A percentile compares a stretch with the other conserved stretches of the same genome.
These are phyloP conservation scores for Gynochthodes officinalis DNA, from an alignment of 257 asterid genomes.

Conservation along the genomic window DNA sequence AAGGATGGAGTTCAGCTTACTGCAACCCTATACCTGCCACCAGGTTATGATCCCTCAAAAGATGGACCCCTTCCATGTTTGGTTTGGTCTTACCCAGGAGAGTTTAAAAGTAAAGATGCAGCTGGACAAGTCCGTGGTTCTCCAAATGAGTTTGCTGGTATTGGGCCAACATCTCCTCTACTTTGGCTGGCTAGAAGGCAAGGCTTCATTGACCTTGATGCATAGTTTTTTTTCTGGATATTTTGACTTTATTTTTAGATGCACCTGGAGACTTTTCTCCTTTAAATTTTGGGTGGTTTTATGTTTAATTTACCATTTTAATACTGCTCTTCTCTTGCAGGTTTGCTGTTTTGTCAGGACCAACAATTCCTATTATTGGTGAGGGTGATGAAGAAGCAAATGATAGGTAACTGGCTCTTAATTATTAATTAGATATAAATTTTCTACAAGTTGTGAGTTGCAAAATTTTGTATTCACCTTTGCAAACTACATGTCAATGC, in stretches of 20 bases:
- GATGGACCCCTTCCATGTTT: constrained; percentile 99
- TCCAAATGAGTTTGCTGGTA: constrained; percentile 96
- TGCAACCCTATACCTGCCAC: constrained; percentile 91
- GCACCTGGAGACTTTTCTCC: constrained; percentile 13
- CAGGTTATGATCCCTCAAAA: constrained; percentile 73
- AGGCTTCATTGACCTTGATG: constrained; percentile 26
- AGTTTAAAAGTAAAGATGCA: constrained; percentile 95
- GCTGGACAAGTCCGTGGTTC: constrained; percentile 99
- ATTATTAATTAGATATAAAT: not conserved
- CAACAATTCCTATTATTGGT: constrained; percentile 96
- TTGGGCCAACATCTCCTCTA: constrained; percentile 88
- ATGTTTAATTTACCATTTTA: constrained; percentile 8
- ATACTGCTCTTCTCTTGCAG: constrained; percentile 38
- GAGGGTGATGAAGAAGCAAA: constrained; percentile 99
- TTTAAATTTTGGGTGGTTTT: constrained; percentile 7
- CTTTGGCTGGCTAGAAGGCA: constrained; percentile 97
- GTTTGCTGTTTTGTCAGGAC: constrained; percentile 90
- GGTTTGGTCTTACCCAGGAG: constrained; percentile 99
- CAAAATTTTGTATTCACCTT: not conserved
- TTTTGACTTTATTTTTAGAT: constrained; percentile 7
- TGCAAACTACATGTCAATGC: constrained; percentile 6
- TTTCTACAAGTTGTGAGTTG: not conserved
- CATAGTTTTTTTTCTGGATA: not conserved
- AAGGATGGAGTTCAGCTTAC: constrained; percentile 98
- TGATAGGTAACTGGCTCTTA: constrained; percentile 59